Evolutionary conservation across 257 asterid genomes (phyloP).

Genomic region (Forsythia viridissima): DNA sequence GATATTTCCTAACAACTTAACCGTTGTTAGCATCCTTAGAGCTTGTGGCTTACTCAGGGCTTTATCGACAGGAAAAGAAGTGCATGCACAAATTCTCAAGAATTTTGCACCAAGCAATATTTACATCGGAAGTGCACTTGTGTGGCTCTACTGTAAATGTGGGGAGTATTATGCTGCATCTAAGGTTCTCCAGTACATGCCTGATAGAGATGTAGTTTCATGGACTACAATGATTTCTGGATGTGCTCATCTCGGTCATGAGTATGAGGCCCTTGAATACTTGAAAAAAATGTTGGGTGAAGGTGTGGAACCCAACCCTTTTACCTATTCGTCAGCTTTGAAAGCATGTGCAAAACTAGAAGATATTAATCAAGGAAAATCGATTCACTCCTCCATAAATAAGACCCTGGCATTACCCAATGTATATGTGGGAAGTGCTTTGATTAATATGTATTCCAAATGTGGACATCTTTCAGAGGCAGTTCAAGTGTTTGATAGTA

Average conservation of each 20-base stretch:
- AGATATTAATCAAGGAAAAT: slow-evolving; percentile 59
- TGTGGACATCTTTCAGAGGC: slow-evolving; percentile 87
- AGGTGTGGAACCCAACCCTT: slow-evolving; percentile 80
- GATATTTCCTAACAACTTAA: slow-evolving; percentile 49
- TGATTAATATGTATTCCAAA: slow-evolving; percentile 84
- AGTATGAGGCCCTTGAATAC: slow-evolving; percentile 81
- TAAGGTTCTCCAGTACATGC: slow-evolving; percentile 63
- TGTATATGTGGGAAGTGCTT: slow-evolving; percentile 85
- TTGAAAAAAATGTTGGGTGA: slow-evolving; percentile 78
- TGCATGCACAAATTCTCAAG: slow-evolving; percentile 76
- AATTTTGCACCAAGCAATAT: slow-evolving; percentile 48
- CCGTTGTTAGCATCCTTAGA: slow-evolving; percentile 77
- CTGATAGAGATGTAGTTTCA: slow-evolving; percentile 80
- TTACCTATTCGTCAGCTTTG: slow-evolving; percentile 83
- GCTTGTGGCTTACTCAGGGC: slow-evolving; percentile 71
- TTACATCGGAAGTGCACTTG: slow-evolving; percentile 70
- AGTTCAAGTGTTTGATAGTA: slow-evolving; percentile 64
- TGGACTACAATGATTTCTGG: slow-evolving; percentile 96
- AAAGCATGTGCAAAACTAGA: slow-evolving; percentile 86
- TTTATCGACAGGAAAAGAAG: slow-evolving; percentile 67
- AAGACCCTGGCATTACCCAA: slow-evolving; percentile 62
- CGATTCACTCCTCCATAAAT: slow-evolving; percentile 71
- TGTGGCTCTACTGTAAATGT: slow-evolving; percentile 86
- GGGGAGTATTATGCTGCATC: slow-evolving; percentile 65
- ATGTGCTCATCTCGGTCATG: slow-evolving; percentile 73